Evolutionary conservation across 345 rosid genomes (phyloP).

Genomic region (Anacardium occidentale): DNA sequence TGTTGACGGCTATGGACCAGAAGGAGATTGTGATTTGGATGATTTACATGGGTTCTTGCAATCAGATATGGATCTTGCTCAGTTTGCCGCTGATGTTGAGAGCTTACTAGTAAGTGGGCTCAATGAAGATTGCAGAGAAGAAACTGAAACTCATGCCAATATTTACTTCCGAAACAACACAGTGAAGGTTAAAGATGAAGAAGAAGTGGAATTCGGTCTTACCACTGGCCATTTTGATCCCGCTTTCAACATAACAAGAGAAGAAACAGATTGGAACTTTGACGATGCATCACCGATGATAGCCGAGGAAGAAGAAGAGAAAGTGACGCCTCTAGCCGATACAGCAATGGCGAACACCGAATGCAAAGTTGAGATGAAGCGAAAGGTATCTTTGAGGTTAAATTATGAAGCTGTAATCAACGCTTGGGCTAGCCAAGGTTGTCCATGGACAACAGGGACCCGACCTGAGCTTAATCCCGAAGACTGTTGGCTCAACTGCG

Average conservation of each 20-base stretch:
- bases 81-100: conserved; percentile 52
- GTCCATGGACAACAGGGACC: conserved; percentile 52
- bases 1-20: conserved; percentile 21
- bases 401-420: conserved; percentile 48
- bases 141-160: conserved; percentile 2
- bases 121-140: conserved; percentile 27
- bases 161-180: background rate
- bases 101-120: conserved; percentile 33
- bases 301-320: conserved; percentile 12
- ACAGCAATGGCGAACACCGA: conserved; percentile 1
- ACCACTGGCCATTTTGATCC: background rate
- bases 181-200: conserved; percentile 40
- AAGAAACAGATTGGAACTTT: conserved; percentile 23
- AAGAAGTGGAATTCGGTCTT: conserved; percentile 9
- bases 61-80: conserved; percentile 48
- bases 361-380: conserved; percentile 25
- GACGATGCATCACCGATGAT: conserved; percentile 14
- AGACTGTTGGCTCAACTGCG: conserved; percentile 35
- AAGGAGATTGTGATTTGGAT: conserved; percentile 28
- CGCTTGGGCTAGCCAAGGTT: conserved; percentile 51
- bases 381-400: conserved; percentile 35
- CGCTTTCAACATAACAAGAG: background rate
- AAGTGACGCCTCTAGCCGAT: background rate
- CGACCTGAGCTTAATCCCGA: conserved; percentile 35
- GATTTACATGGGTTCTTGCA: conserved; percentile 33